Conservation (phyloP, 1,284 basidiomycete genomes). For the Rhodotorula sp. region DNA sequence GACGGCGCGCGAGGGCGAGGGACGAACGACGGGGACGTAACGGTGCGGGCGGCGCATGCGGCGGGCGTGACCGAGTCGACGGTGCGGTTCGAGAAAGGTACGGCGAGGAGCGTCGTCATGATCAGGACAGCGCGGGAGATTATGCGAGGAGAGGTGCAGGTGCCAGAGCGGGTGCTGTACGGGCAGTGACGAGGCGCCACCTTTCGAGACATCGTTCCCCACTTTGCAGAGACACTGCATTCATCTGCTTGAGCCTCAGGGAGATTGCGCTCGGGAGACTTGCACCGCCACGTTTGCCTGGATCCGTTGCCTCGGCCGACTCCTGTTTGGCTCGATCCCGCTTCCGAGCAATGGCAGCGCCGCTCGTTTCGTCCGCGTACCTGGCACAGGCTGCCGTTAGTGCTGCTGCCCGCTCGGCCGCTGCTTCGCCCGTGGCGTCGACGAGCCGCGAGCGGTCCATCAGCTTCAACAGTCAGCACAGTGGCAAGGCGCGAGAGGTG, state of each 20-base stretch:
- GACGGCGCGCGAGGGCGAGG: background rate
- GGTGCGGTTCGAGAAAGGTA: conserved; percentile 25
- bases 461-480: background rate
- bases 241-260: too few relatives aligned
- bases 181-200: background rate
- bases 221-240: background rate
- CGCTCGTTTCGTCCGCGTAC: conserved; percentile 1
- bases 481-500: background rate
- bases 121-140: conserved; percentile 39
- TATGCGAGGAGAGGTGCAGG: conserved; percentile 34
- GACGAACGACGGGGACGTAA: conserved; percentile 10
- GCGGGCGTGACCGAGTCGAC: conserved; percentile 34
- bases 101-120: conserved; percentile 35
- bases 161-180: conserved; percentile 31
- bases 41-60: conserved; percentile 28
- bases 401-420: background rate
- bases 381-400: conserved; percentile 2
- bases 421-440: background rate
- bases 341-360: background rate
- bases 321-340: background rate
- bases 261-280: too few relatives aligned
- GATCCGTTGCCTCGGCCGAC: too few relatives aligned
- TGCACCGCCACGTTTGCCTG: background rate
- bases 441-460: background rate
- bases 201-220: too few relatives aligned